Conservation (phyloP, 192 early-diverging fungal genomes). For the Pecoramyces ruminantium region DNA sequence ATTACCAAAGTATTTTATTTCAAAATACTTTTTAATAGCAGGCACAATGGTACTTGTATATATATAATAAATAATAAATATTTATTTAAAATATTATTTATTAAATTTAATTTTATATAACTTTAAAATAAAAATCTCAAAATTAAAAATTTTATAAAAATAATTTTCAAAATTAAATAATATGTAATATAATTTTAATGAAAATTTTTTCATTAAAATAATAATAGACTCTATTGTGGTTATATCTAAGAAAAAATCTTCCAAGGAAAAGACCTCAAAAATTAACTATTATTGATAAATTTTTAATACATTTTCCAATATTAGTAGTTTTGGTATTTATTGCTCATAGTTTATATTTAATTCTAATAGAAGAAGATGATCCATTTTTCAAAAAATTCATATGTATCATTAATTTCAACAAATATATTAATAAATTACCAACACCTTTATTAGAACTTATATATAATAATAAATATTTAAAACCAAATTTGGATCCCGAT, state of each 20-base stretch:
- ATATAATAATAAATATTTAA: neutral
- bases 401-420: neutral
- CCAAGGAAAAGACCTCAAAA: neutral
- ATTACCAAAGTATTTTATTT: too few relatives aligned
- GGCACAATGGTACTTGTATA: too few relatives aligned
- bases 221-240: neutral
- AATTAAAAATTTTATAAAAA: too few relatives aligned
- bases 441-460: neutral
- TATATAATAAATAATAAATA: too few relatives aligned
- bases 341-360: neutral
- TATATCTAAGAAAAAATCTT: neutral
- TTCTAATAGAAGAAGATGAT: neutral
- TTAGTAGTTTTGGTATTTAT: neutral
- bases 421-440: neutral
- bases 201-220: too few relatives aligned
- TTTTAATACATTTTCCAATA: neutral
- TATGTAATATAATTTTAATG: too few relatives aligned
- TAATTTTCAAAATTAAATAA: too few relatives aligned
- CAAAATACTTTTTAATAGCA: too few relatives aligned
- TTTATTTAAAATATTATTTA: too few relatives aligned
- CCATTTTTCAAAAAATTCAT: neutral
- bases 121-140: too few relatives aligned
- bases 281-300: neutral
- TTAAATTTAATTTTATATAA: too few relatives aligned
- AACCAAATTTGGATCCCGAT: neutral